Conservation (phyloP, 345 rosid genomes). For the Eucalyptus erythrocorys region DNA sequence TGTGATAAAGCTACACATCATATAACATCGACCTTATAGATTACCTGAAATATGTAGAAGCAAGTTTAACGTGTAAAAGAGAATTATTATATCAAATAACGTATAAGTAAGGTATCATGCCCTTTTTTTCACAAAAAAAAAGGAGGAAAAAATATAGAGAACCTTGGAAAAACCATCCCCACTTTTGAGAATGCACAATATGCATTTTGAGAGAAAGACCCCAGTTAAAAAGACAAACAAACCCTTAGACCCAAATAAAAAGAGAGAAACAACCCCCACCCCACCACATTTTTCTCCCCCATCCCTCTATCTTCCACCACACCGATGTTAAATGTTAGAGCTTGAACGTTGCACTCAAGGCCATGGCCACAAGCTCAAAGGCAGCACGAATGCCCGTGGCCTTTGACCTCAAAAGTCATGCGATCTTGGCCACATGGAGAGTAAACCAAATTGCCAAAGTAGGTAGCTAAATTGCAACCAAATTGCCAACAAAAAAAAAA, state of each 20-base stretch:
- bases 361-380: not conserved
- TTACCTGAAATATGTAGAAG: not conserved
- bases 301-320: not conserved
- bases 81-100: not conserved
- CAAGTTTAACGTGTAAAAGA: not conserved
- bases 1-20: not conserved
- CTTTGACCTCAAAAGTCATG: rapidly evolving
- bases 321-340: not conserved
- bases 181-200: not conserved
- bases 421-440: rapidly evolving
- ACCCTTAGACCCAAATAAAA: no score
- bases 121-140: not conserved
- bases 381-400: rapidly evolving
- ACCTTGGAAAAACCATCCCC: not conserved
- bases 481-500: no score
- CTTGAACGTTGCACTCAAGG: not conserved
- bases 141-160: not conserved
- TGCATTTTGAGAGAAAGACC: not conserved
- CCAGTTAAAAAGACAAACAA: not conserved
- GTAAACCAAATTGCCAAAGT: rapidly evolving
- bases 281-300: not conserved
- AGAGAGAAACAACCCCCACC: no score
- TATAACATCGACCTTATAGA: not conserved
- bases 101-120: not conserved
- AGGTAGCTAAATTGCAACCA: no score